Base-by-base conservation (phyloP, 306 rosid species). In the Begonia peltatifolia region DNA sequence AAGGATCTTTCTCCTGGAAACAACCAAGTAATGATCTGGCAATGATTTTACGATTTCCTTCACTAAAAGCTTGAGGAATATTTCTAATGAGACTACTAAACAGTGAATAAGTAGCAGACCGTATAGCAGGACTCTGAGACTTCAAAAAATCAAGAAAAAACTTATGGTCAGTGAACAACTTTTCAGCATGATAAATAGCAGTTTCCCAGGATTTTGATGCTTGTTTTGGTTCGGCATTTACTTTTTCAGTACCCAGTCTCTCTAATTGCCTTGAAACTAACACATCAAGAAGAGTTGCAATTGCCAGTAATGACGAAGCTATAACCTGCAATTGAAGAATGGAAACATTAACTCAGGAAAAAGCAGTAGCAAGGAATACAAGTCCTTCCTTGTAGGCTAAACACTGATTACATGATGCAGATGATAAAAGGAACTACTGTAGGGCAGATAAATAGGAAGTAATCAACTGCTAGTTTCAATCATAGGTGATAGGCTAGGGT, bases 241-340 rank as follows among this genome's bases (percentile, higher is more conserved):
- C 50, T 57, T 56, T 90, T 54, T 75, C 86, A 69, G 73, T 60
- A 55, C 74, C 80, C 63, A 79, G 61, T 56, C 72, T 73, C 52
- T 71, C 85, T 60, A 59, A 53, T 52, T 65, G 87, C 54, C 38
- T 30, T 30, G 38, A 30, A 30, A 68, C 68, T 73, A 90, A 72
- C 56, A 83, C 82, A 73, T 90, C 97, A 60, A 90, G 82, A 59
- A 90, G 93, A 63, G 95, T 75, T 13, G 97, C 95, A 71, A 85
- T 66, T 54, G 95, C 94, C 70, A 85, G 71, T 66, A 90, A 68
- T 3, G 97, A 78, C 63, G 95, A 83, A 55, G 94, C 74, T 75
- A 90, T 80, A 74, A 83, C 95, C 97, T 90, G 74, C 61, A 52
- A 51, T 22, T 14, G 57, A 61, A 67, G 57, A 78, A 52, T 13